Conservation (phyloP, 345 rosid species). For the Geranium rotundifolium region DNA sequence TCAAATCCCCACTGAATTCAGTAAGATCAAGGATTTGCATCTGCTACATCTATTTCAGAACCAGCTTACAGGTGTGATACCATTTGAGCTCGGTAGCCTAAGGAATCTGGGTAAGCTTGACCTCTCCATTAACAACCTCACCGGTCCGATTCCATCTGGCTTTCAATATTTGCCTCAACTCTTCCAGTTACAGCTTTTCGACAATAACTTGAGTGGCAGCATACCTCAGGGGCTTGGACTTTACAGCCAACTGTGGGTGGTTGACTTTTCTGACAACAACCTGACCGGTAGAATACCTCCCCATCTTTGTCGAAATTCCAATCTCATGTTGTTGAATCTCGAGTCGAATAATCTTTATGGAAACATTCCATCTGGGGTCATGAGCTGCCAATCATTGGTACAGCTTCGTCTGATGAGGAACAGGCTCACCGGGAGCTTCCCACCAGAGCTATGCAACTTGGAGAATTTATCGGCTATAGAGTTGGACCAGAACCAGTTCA, state of each 20-base stretch:
- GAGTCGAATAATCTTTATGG: slow-evolving; percentile 65
- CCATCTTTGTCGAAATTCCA: slow-evolving; percentile 41
- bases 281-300: slow-evolving; percentile 73
- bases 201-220: slow-evolving; percentile 49
- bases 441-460: slow-evolving; percentile 63
- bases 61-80: slow-evolving; percentile 66
- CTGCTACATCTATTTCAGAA: slow-evolving; percentile 74
- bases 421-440: slow-evolving; percentile 66
- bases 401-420: slow-evolving; percentile 68
- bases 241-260: slow-evolving; percentile 65
- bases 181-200: slow-evolving; percentile 77
- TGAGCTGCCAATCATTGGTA: slow-evolving; percentile 42
- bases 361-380: slow-evolving; percentile 47
- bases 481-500: slow-evolving; percentile 62
- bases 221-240: slow-evolving; percentile 74
- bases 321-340: slow-evolving; percentile 53
- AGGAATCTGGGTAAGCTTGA: slow-evolving; percentile 65
- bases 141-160: slow-evolving; percentile 64
- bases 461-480: slow-evolving; percentile 66
- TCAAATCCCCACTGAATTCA: slow-evolving; percentile 61
- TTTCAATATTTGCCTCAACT: slow-evolving; percentile 59
- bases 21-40: slow-evolving; percentile 43
- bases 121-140: slow-evolving; percentile 66
- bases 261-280: slow-evolving; percentile 72
- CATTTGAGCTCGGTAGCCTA: slow-evolving; percentile 50